Percentiles rank a stretch among this genome's conserved stretches.
phyloP scores from a whole-genome alignment of 768 basidiomycete genomes.

The Auriscalpium orientale region DNA sequence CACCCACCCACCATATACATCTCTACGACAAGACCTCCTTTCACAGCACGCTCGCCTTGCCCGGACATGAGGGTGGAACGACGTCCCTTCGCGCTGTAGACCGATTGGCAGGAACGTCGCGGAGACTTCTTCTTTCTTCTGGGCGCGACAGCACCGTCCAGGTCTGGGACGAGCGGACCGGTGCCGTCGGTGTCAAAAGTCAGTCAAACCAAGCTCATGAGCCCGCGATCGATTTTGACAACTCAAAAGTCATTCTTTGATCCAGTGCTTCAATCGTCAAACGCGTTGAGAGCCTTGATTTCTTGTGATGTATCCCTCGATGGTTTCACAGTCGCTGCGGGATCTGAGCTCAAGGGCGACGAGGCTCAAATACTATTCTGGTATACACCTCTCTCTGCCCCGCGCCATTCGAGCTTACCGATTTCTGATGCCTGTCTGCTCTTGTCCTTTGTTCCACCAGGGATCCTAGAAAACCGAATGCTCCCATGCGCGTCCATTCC shows the following conservation, averaged over 20 bases:
- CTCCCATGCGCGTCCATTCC: constrained; percentile 65
- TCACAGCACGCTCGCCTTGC: constrained; percentile 35
- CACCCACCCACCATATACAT: constrained; percentile 57
- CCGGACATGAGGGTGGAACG: constrained; percentile 51
- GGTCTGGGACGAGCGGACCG: constrained; percentile 66
- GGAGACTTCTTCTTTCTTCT: constrained; percentile 49
- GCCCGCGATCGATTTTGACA: constrained; percentile 20
- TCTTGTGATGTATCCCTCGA: constrained; percentile 66
- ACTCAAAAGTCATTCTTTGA: constrained; percentile 26
- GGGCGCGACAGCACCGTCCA: constrained; percentile 67
- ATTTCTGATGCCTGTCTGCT: neutral
- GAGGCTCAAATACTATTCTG: constrained; percentile 84
- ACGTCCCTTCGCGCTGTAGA: constrained; percentile 44
- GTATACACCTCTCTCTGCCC: constrained; percentile 29
- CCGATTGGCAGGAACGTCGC: constrained; percentile 32
- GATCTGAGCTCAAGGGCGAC: constrained; percentile 72
- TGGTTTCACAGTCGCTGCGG: constrained; percentile 70
- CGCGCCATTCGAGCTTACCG: neutral
- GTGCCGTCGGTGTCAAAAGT: constrained; percentile 51
- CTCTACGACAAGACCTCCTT: constrained; percentile 57
- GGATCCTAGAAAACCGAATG: constrained; percentile 76
- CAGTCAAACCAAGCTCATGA: constrained; percentile 22
- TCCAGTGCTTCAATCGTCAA: constrained; percentile 43
- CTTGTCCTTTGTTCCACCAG: constrained; percentile 29
- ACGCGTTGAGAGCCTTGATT: constrained; percentile 34